Evolutionary conservation across 2,329 filamentous ascomycete genomes (phyloP), one percentile per base, ranked within the genome.

Genomic region (Diplodia scrobiculata): DNA sequence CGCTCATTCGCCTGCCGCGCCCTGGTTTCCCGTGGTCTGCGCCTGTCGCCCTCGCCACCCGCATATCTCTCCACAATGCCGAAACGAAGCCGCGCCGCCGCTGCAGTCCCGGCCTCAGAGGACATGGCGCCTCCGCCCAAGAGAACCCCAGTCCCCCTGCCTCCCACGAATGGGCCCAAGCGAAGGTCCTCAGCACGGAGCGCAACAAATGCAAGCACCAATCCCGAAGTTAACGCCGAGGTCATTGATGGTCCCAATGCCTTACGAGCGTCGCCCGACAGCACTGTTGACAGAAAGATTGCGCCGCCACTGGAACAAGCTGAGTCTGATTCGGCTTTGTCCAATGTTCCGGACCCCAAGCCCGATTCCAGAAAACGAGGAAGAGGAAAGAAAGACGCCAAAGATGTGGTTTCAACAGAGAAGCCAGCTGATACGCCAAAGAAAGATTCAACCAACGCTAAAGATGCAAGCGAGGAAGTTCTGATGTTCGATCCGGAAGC

Each of bases 401-500:
- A 13, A 21, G 48, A 6, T 21, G 27, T n/a, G 5, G 52, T 5
- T 9, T 38, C 32, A 3, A 34, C 17, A 11, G 27, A 47, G 6
- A 25, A 14, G 13, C 27, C 41, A 7, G 7, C 36, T 1, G 51
- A 36, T n/a, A 58, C 29, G n/a, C 36, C n/a, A 14, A 64, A 48
- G 27, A 52, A 55, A 5, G 50, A 6, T 1, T 3, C 55, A 5
- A 45, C 27, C 5, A 66, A 63, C 13, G 47, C 45, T 13, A 48
- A 54, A 29, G 71, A 68, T 60, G 73, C 32, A 27, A 48, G 25
- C 7, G 58, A 64, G 17, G 51, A 51, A 1, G 25, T 19, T 13
- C 19, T 50, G 54, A 69, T 13, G 66, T 48, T 32, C 19, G 83
- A 87, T 72, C 82, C 83, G 19, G 86, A 88, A 73, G 83, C 78